Conservation (phyloP, 1,284 basidiomycete species). For the Leccinum solheimii region DNA sequence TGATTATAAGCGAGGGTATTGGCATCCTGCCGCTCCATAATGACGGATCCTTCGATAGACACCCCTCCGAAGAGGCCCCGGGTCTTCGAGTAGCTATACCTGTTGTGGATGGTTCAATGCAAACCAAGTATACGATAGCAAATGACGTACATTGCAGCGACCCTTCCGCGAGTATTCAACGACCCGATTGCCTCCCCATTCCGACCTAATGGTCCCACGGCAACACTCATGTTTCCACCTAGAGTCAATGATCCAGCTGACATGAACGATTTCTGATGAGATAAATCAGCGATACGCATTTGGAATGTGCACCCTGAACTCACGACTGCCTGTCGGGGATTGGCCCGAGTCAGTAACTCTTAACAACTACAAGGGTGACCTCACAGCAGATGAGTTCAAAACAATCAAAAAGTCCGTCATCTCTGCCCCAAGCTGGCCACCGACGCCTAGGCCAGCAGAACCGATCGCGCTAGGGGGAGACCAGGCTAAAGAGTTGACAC, state of each 20-base stretch:
- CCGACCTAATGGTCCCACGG: slow-evolving; percentile 90
- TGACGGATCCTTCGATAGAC: slow-evolving; percentile 91
- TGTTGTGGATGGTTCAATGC: slow-evolving; percentile 27
- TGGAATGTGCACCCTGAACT: slow-evolving; percentile 31
- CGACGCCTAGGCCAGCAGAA: slow-evolving; percentile 90
- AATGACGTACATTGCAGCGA: slow-evolving; percentile 82
- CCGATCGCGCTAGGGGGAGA: slow-evolving; percentile 94
- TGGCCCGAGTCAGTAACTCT: slow-evolving; percentile 4
- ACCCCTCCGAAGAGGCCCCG: slow-evolving; percentile 87
- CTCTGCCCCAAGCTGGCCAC: slow-evolving; percentile 82
- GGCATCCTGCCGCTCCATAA: slow-evolving; percentile 92
- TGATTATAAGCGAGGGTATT: slow-evolving; percentile 79
- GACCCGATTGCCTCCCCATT: slow-evolving; percentile 93
- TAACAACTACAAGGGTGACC: slow-evolving; percentile 34
- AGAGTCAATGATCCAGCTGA: slow-evolving; percentile 89
- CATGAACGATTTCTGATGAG: slow-evolving; percentile 84
- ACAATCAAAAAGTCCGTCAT: slow-evolving; percentile 96
- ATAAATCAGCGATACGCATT: slow-evolving; percentile 9
- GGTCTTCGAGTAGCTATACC: slow-evolving; percentile 94
- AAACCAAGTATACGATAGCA: slow-evolving; percentile 1
- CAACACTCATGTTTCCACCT: slow-evolving; percentile 91
- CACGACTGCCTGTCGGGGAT: slow-evolving; percentile 54
- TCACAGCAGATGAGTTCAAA: slow-evolving; percentile 77
- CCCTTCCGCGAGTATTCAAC: slow-evolving; percentile 82
- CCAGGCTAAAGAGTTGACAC: slow-evolving; percentile 61